Conservation (phyloP, 345 rosid species). For the Aquilaria malaccensis region DNA sequence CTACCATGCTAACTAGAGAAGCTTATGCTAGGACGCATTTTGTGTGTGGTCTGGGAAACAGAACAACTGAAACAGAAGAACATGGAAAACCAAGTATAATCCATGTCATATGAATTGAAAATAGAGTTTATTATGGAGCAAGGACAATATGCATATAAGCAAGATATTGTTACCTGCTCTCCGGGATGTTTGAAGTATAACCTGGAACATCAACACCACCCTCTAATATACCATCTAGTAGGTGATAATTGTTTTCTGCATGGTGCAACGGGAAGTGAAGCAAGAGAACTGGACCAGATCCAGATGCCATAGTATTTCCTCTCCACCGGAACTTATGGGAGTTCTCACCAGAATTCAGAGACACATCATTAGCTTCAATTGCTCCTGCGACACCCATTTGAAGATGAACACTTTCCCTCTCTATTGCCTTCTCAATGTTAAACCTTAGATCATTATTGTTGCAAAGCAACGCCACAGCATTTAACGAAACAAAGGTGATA, state of each 20-base stretch:
- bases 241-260: constrained; percentile 11
- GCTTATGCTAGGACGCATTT: too few relatives aligned
- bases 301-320: constrained; percentile 28
- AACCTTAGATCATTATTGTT: constrained; percentile 34
- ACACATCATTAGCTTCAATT: constrained; percentile 6
- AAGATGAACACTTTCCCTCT: constrained; percentile 38
- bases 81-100: too few relatives aligned
- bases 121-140: too few relatives aligned
- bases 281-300: constrained; percentile 52
- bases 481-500: constrained; percentile 53
- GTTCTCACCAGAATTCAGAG: constrained; percentile 6
- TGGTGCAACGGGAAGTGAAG: constrained; percentile 51
- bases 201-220: constrained; percentile 10
- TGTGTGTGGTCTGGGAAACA: too few relatives aligned
- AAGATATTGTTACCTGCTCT: constrained; percentile 14
- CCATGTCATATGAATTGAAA: too few relatives aligned
- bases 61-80: too few relatives aligned
- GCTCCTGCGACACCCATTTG: constrained; percentile 18
- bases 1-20: too few relatives aligned
- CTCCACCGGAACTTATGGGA: constrained; percentile 27
- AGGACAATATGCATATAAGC: neutral
- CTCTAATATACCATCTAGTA: constrained; percentile 5
- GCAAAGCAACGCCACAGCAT: constrained; percentile 50
- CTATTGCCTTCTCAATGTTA: constrained; percentile 46
- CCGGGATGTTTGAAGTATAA: constrained; percentile 8